Evolutionary conservation across 108 stramenopile species (phyloP).

Genomic region (Stephanodiscus triporus): DNA sequence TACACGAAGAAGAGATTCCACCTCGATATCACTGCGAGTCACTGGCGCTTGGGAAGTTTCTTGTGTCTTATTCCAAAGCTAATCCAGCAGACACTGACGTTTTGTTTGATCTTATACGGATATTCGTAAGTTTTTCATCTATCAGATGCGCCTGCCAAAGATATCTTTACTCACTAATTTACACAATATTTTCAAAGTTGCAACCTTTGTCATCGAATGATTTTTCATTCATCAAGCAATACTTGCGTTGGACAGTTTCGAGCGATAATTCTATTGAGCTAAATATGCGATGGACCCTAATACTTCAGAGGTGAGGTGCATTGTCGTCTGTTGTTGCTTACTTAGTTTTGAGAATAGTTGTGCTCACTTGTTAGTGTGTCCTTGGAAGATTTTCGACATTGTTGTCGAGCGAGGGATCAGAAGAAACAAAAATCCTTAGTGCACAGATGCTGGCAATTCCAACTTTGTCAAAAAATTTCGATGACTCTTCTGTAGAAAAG

Average conservation of each 20-base stretch:
- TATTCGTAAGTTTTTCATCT: slow-evolving; percentile 53
- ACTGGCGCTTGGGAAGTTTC: slow-evolving; percentile 63
- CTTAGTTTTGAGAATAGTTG: not conserved
- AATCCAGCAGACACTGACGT: slow-evolving; percentile 75
- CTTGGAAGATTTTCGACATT: slow-evolving; percentile 75
- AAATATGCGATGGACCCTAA: slow-evolving; percentile 39
- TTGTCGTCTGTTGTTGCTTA: not conserved
- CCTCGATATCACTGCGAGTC: slow-evolving; percentile 81
- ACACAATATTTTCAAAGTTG: slow-evolving; percentile 12
- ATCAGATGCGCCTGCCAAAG: no score
- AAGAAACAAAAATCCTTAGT: slow-evolving; percentile 79
- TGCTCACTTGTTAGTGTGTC: slow-evolving; percentile 7
- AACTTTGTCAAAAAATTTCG: slow-evolving; percentile 13
- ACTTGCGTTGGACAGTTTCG: slow-evolving; percentile 56
- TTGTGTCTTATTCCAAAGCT: slow-evolving; percentile 68
- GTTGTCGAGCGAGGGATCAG: slow-evolving; percentile 73
- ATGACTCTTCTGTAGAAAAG: slow-evolving; percentile 18
- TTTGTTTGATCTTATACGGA: slow-evolving; percentile 83
- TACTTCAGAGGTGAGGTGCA: slow-evolving; percentile 2
- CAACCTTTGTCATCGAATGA: slow-evolving; percentile 69
- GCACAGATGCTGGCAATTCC: slow-evolving; percentile 76
- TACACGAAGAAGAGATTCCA: slow-evolving; percentile 79
- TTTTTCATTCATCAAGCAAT: slow-evolving; percentile 67
- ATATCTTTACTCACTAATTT: no score
- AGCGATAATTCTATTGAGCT: slow-evolving; percentile 41